Evolutionary conservation across 176 grass and related monocot genomes (phyloP).

Genomic region (Secale cereale): DNA sequence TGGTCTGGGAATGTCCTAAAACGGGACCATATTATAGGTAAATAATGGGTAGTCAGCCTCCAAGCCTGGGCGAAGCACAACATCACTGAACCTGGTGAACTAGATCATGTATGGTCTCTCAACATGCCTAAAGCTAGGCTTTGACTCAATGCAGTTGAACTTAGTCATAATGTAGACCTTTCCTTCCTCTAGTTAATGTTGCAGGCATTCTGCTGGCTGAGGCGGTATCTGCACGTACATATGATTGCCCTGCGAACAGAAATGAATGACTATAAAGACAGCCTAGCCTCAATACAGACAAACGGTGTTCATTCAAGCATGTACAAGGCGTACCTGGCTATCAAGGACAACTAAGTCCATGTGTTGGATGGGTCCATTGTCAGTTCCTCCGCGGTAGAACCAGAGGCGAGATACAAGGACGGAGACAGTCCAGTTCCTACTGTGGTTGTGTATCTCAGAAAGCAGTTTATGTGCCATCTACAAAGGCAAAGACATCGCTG

Average conservation of each 20-base stretch:
- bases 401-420: not conserved
- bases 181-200: not conserved
- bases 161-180: not conserved
- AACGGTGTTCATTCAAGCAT: too few relatives aligned
- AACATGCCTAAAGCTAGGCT: not conserved
- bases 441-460: too few relatives aligned
- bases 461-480: too few relatives aligned
- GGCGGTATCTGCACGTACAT: not conserved
- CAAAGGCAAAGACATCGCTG: too few relatives aligned
- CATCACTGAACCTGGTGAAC: not conserved
- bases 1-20: too few relatives aligned
- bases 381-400: not conserved
- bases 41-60: not conserved
- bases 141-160: not conserved
- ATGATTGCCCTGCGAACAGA: not conserved
- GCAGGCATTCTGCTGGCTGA: not conserved
- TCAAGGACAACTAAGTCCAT: not conserved
- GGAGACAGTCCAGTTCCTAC: not conserved
- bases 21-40: not conserved
- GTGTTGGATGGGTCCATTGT: not conserved
- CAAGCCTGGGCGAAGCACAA: not conserved
- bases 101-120: not conserved
- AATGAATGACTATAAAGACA: too few relatives aligned
- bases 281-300: too few relatives aligned
- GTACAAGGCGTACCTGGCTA: not conserved